Evolutionary conservation across 2,329 filamentous ascomycete species (phyloP), one percentile per base, ranked within the genome.

Genomic region (Domatiomyces catenatus): DNA sequence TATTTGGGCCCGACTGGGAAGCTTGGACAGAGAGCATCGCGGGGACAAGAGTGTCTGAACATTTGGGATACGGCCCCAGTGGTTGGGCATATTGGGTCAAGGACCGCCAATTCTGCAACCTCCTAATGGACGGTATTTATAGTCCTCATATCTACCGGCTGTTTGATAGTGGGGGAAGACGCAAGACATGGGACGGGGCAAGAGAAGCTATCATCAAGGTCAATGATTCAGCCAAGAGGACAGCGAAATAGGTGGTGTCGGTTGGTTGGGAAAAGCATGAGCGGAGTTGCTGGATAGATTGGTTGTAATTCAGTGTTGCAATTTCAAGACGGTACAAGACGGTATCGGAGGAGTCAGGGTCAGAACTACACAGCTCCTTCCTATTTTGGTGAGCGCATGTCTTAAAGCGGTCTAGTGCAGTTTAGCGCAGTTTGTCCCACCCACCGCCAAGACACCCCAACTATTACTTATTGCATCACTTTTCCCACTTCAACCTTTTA

Each of bases 11-110:
- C 8, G 53, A 52, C 39, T 63, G 56, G 57, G 48, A 51, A 24
- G 49, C 49, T 4, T 68, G 64, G 62, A 44, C 65, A 22, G 60
- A 67, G 48, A 56, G 62, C 15, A 60, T 57, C 10, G 62, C 64
- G 2, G 66, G 65, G 5, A 59, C 59, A 19, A 61, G 61, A 3
- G 54, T 68, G 42, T 49, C 53, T 28, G 55, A 61, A 50, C 60
- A 63, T 44, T 58, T 67, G n/a, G 64, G 64, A 2, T 64, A 59
- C 53, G 32, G 59, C 12, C 51, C 49, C 49, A 53, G 58, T 36
- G 64, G 60, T 6, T 68, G 65, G 66, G 57, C 53, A 49, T 64
- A 67, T 47, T 68, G 65, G 61, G 59, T 59, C 51, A 52, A 52
- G 7, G 62, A 69, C 42, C 57, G 58, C 17, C 56, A 61, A 50